A percentile compares a stretch with the other conserved stretches of the same genome.
Evolutionary conservation across 208 protist species (phyloP).

Genomic region (Leishmania arabica): DNA sequence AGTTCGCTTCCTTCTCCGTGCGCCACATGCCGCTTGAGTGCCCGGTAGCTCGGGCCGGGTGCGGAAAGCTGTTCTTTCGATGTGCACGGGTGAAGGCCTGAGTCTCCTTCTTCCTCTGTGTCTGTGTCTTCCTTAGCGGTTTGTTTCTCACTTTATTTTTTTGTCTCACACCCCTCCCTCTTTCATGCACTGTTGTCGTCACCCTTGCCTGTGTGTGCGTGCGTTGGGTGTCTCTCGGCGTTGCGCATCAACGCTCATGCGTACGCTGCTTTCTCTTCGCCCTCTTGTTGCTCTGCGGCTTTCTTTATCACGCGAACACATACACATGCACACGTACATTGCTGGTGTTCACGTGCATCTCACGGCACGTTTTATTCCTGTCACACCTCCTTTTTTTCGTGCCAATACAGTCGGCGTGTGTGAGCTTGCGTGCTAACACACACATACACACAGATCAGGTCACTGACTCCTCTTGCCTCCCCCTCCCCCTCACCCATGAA

Average conservation of each 20-base stretch:
- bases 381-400: neutral
- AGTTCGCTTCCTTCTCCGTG: neutral
- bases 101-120: neutral
- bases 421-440: neutral
- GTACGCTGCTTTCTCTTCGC: neutral
- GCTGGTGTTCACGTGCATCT: neutral
- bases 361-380: neutral
- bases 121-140: neutral
- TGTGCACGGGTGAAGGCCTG: neutral
- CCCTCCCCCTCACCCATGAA: neutral
- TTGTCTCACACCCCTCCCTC: neutral
- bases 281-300: neutral
- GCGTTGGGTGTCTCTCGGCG: neutral
- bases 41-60: neutral
- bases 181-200: neutral
- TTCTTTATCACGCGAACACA: conserved; percentile 8
- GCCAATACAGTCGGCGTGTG: neutral
- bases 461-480: neutral
- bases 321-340: neutral
- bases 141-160: neutral
- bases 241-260: neutral
- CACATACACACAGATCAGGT: neutral
- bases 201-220: neutral
- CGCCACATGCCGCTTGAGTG: neutral
- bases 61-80: neutral